phyloP scores from a whole-genome alignment of 2,329 filamentous ascomycete species.

The Aspergillus sp. region DNA sequence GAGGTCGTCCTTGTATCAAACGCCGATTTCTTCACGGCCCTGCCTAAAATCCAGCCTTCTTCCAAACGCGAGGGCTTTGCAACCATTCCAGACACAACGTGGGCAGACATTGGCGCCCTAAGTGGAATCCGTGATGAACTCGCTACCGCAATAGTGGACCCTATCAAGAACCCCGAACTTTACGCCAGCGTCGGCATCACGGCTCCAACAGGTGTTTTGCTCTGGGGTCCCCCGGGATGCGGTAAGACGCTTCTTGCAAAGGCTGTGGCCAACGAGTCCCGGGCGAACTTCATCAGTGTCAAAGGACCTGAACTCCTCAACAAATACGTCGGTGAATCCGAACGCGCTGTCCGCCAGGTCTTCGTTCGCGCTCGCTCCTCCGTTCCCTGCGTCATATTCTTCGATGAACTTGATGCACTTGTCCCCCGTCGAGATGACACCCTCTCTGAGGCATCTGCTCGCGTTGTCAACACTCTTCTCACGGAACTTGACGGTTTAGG shows the following conservation, averaged over 20 bases:
- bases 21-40: conserved; percentile 70
- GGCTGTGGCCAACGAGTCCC: conserved; percentile 90
- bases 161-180: conserved; percentile 77
- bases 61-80: conserved; percentile 92
- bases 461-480: conserved; percentile 92
- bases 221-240: conserved; percentile 96
- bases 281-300: conserved; percentile 97
- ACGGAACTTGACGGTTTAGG: conserved; percentile 87
- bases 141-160: conserved; percentile 80
- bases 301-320: conserved; percentile 95
- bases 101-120: conserved; percentile 87
- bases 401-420: conserved; percentile 93
- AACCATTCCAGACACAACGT: conserved; percentile 89
- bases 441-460: conserved; percentile 76
- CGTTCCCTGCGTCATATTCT: conserved; percentile 93
- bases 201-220: conserved; percentile 80
- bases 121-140: conserved; percentile 77
- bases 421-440: conserved; percentile 79
- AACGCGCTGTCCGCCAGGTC: conserved; percentile 87
- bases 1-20: conserved; percentile 60
- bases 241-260: conserved; percentile 96
- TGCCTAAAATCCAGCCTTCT: conserved; percentile 74
- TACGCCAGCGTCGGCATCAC: conserved; percentile 77
- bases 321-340: conserved; percentile 96
- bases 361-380: conserved; percentile 85